Conservation (phyloP, 2,329 filamentous ascomycete genomes). For the Aureobasidium pullulans region DNA sequence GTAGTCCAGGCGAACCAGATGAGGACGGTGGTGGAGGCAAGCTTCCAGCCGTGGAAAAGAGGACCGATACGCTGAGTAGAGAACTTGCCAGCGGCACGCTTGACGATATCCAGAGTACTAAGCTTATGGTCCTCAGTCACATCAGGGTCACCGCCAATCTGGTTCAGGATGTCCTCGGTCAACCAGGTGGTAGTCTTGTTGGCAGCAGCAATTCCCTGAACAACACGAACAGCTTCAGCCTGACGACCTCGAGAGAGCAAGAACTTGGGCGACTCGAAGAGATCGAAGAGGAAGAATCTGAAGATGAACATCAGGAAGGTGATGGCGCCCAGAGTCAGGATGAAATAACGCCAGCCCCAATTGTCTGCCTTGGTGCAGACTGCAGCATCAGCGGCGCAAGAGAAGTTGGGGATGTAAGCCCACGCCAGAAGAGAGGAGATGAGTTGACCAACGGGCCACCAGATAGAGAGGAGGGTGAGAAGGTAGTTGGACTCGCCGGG, state of each 20-base stretch:
- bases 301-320: slow-evolving; percentile 71
- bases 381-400: slow-evolving; percentile 33
- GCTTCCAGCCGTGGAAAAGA: slow-evolving; percentile 46
- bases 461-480: slow-evolving; percentile 75
- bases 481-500: slow-evolving; percentile 59
- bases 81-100: slow-evolving; percentile 55
- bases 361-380: slow-evolving; percentile 45
- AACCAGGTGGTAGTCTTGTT: slow-evolving; percentile 60
- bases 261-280: slow-evolving; percentile 82
- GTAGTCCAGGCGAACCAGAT: slow-evolving; percentile 76
- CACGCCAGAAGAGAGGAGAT: slow-evolving; percentile 64
- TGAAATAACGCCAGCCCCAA: slow-evolving; percentile 67
- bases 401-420: slow-evolving; percentile 66
- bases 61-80: slow-evolving; percentile 60
- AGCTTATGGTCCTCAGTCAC: slow-evolving; percentile 34
- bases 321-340: slow-evolving; percentile 61
- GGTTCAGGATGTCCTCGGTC: slow-evolving; percentile 59
- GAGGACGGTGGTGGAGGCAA: slow-evolving; percentile 42
- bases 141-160: slow-evolving; percentile 44
- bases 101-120: slow-evolving; percentile 43
- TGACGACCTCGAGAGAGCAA: slow-evolving; percentile 70
- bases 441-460: slow-evolving; percentile 80
- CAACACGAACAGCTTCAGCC: slow-evolving; percentile 68
- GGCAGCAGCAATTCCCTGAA: slow-evolving; percentile 68
- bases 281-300: slow-evolving; percentile 72